Percentiles rank a stretch among this genome's conserved stretches.
Evolutionary conservation across 192 early-diverging fungal species (phyloP).

Genomic region (Diversispora epigaea): DNA sequence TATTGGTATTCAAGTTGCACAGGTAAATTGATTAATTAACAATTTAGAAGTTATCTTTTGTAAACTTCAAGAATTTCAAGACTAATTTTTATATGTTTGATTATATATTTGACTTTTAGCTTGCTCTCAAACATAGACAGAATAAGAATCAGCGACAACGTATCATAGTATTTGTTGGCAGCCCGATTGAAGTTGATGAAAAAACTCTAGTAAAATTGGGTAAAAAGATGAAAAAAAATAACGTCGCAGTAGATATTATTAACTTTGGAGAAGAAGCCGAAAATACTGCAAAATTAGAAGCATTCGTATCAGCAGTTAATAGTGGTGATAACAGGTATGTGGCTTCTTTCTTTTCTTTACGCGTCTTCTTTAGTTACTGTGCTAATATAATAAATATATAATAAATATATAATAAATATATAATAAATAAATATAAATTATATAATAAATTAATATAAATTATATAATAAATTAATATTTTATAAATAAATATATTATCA

Average conservation of each 20-base stretch:
- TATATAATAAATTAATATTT: too few relatives aligned
- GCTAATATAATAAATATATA: neutral
- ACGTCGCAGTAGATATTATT: constrained; percentile 89
- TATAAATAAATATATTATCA: constrained; percentile 28
- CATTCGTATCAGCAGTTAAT: constrained; percentile 88
- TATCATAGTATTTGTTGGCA: constrained; percentile 92
- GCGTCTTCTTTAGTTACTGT: neutral
- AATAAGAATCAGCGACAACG: constrained; percentile 95
- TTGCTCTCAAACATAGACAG: constrained; percentile 94
- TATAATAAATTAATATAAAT: too few relatives aligned
- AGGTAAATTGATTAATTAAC: constrained; percentile 53
- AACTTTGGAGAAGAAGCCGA: constrained; percentile 92
- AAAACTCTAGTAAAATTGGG: constrained; percentile 83
- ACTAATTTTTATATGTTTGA: constrained; percentile 4
- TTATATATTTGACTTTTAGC: constrained; percentile 38
- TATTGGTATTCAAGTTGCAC: constrained; percentile 93
- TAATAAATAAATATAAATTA: too few relatives aligned
- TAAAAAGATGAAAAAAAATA: constrained; percentile 99
- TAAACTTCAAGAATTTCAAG: neutral
- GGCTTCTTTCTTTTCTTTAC: neutral
- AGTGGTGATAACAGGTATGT: constrained; percentile 84
- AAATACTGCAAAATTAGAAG: constrained; percentile 87
- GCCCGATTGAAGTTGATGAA: constrained; percentile 82
- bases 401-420: too few relatives aligned
- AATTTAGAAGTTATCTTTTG: neutral